A percentile compares a stretch with the other conserved stretches of the same genome.
Conservation (phyloP, 1,284 basidiomycete genomes). For the Chiua sp. region DNA sequence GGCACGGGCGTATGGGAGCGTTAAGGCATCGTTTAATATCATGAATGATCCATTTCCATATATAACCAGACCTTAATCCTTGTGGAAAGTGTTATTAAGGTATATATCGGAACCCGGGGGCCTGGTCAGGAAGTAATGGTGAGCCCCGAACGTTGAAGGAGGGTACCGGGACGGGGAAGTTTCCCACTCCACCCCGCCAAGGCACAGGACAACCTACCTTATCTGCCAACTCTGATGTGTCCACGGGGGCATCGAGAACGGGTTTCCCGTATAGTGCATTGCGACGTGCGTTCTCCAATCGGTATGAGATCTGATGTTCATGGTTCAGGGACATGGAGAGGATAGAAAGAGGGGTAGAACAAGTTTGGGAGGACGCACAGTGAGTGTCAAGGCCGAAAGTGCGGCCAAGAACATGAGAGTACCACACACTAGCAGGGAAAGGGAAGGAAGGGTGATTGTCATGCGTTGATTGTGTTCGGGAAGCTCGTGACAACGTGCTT, state of each 20-base stretch:
- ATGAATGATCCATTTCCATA: no score
- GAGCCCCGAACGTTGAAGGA: not conserved
- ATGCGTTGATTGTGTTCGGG: not conserved
- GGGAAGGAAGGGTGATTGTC: no score
- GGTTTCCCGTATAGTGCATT: conserved; percentile 61
- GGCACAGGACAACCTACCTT: conserved; percentile 45
- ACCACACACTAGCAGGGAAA: conserved; percentile 51
- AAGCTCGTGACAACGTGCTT: not conserved
- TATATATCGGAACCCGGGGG: not conserved
- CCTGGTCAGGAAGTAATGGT: not conserved
- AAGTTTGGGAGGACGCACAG: conserved; percentile 43
- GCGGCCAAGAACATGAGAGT: conserved; percentile 64
- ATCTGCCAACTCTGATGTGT: conserved; percentile 72
- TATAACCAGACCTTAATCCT: no score
- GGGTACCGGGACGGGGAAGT: no score
- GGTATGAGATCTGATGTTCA: conserved; percentile 58
- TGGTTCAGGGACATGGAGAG: not conserved
- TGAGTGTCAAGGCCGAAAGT: conserved; percentile 55
- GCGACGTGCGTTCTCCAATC: conserved; percentile 61
- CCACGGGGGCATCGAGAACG: conserved; percentile 54
- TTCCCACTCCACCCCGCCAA: no score
- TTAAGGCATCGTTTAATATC: no score
- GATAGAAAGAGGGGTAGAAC: no score
- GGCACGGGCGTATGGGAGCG: no score
- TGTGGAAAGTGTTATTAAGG: no score